Evolutionary conservation across 441 rosid genomes (phyloP), one percentile per base, ranked within the genome.

Genomic region (Mallotus repandus): DNA sequence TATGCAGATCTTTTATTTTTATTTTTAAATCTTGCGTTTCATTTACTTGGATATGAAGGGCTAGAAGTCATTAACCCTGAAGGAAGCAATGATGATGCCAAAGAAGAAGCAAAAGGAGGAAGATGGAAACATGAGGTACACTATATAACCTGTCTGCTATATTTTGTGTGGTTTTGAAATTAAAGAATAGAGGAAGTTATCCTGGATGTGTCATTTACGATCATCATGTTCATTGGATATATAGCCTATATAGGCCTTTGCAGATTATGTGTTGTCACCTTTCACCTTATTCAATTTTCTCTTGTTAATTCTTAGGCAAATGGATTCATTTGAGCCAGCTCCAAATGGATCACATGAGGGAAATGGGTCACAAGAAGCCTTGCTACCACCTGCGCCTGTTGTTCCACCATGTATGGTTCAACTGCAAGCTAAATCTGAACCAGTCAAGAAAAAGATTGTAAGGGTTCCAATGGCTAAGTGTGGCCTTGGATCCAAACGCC

Each of bases 81-180:
- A 78, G 98, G 99, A 74, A 88, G 97, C 76, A 93, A 87, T 14
- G 96, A 93, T 53, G 99, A 96, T 76, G 97, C 96, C 50, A 98
- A 86, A 64, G 97, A 92, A 79, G 98, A 96, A 87, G 99, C 99
- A 63, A 86, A 68, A 66, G 88, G 59, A 83, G 99, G 99, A 77
- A 88, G 98, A 83, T 96, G 98, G 99, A 90, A 80, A 71, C 91
- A 89, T 69, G 99, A 93, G 94, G 98, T 90, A 77, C 22, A 4
- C 29, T 52, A n/a, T 29, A 53, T 56, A 52, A 38, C 1, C 0
- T 19, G 55, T 41, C 54, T 49, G 4, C 68, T 11, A 14, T 4
- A 2, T 66, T 25, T 25, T 22, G 2, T 63, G 46, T 25, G 46
- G 35, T 3, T 16, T 63, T 13, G 5, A 38, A 62, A 7, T 59